Percentiles rank a stretch among this genome's conserved stretches.
Conservation (phyloP, 106 monocot species). For the Acanthochlamys bracteata region DNA sequence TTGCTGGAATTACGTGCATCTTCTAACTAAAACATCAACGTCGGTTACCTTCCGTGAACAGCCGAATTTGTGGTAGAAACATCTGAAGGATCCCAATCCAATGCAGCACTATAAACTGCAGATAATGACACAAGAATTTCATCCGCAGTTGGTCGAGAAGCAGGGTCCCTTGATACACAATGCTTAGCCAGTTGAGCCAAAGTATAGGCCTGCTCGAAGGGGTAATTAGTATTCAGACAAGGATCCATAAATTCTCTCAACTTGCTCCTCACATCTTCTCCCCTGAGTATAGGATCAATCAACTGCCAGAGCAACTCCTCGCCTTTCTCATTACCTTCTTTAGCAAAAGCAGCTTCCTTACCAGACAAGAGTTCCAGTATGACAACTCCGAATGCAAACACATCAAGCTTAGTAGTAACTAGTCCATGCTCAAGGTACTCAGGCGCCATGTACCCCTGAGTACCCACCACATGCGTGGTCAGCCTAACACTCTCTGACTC, state of each 20-base stretch:
- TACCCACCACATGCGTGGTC: slow-evolving; percentile 77
- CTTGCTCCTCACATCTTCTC: slow-evolving; percentile 54
- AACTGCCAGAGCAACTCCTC: slow-evolving; percentile 22
- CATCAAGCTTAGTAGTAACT: slow-evolving; percentile 71
- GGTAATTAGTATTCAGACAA: slow-evolving; percentile 40
- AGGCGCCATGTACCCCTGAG: slow-evolving; percentile 75
- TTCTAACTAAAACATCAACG: no score
- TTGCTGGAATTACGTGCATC: no score
- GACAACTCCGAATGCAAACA: slow-evolving; percentile 80
- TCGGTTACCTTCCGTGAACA: slow-evolving; percentile 19
- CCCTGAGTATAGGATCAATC: slow-evolving; percentile 25
- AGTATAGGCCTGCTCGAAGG: slow-evolving; percentile 55
- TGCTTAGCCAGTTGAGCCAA: slow-evolving; percentile 66
- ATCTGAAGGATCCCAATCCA: slow-evolving; percentile 75
- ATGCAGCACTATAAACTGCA: slow-evolving; percentile 43
- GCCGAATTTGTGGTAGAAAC: slow-evolving; percentile 28
- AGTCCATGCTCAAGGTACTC: slow-evolving; percentile 92
- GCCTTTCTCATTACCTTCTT: slow-evolving; percentile 14
- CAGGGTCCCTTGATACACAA: slow-evolving; percentile 42
- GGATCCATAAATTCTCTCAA: slow-evolving; percentile 57
- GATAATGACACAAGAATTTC: slow-evolving; percentile 51
- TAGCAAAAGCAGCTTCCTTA: slow-evolving; percentile 30
- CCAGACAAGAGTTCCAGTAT: slow-evolving; percentile 76
- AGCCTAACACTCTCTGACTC: slow-evolving; percentile 26
- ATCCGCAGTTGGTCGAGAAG: slow-evolving; percentile 30